Base-by-base conservation (phyloP, 2,329 filamentous ascomycete species). In the Aureobasidium musti region DNA sequence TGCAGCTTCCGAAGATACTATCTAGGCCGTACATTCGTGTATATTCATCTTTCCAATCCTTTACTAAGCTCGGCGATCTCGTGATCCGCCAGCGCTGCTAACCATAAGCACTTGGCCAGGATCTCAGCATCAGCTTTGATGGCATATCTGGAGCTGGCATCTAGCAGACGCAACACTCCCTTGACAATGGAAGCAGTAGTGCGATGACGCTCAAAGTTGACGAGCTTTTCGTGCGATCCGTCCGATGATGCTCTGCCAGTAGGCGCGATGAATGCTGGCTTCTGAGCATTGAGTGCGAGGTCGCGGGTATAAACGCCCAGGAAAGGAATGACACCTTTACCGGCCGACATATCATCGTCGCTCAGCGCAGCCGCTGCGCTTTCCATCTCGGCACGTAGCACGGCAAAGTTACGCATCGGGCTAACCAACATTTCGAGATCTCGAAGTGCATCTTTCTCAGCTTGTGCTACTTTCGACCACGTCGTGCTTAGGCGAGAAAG, bases 121-220 rank as follows among this genome's bases (percentile, higher is more conserved):
- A 92, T 85, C 63, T 90, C 89, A 69, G 91, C 89, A 43, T 93
- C 86, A 1, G 90, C 87, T 71, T 87, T 84, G 75, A 94, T 92
- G 7, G 81, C 79, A 75, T 94, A 95, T 66, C 87, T 84, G 26
- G 88, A 86, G 74, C 90, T 93, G 1, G 90, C 89, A 77, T 95
- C 91, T 11, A 95, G 81, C n/a, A 95, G 81, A 26, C 91, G 83
- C 47, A 94, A 79, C 45, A 95, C 79, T 57, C 89, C 91, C 81
- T 95, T 95, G 70, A 94, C 88, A 45, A 93, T 89, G 1, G 85
- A 83, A 3, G 91, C 91, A 30, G 89, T 88, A 37, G 87, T 89
- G 68, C 91, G 89, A 72, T 90, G 92, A 67, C 90, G 85, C 79
- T 94, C 91, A 78, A 95, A 95, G 76, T 95, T 95, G 72, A 95